Evolutionary conservation across 805 yeast genomes (phyloP), one percentile per base, ranked within the genome.

Genomic region (Wickerhamiella slavikovae): DNA sequence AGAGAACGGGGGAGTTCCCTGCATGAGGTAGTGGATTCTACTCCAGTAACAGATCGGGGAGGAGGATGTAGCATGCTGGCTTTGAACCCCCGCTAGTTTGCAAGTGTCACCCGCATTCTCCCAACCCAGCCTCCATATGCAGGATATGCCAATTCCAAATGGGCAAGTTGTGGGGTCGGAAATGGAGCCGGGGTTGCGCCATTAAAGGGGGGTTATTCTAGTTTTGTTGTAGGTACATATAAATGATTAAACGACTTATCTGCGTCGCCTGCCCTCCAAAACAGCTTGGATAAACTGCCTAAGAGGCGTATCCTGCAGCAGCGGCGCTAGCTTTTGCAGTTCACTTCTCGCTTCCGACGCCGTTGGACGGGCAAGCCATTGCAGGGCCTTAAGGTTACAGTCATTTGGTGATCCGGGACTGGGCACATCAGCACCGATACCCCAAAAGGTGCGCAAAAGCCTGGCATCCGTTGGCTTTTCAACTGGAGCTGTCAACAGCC

Each of bases 11-110:
- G 20, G 7, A 25, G 20, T 4, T 5, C 20, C 10, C 11, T 11
- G 10, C 14, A 6, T 14, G 20, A 9, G 14, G 15, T 25, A n/a
- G 20, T 25, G 13, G 9, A 13, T 14, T 25, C 27, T n/a, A 20
- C 14, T 12, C 27, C 27, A 10, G 27, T 14, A 5, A 16, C 7
- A 19, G 20, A 10, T 9, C 27, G 5, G 13, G 27, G 27, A n/a
- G 27, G 27, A 12, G 27, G 27, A 7, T 16, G 20, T 10, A 25
- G 20, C 27, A 25, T 25, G 27, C 5, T n/a, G 10, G 21, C 21
- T 6, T 6, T 18, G 10, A 10, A 18, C 9, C 10, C 10, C 21
- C 21, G n/a, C n/a, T n/a, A n/a, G n/a, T n/a, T n/a, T n/a, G n/a
- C n/a, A n/a, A n/a, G n/a, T n/a, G n/a, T n/a, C n/a, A n/a, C n/a